These are phyloP conservation scores for Stropharia rugosoannulata DNA, from an alignment of 768 basidiomycete species.

Conservation along the genomic window DNA sequence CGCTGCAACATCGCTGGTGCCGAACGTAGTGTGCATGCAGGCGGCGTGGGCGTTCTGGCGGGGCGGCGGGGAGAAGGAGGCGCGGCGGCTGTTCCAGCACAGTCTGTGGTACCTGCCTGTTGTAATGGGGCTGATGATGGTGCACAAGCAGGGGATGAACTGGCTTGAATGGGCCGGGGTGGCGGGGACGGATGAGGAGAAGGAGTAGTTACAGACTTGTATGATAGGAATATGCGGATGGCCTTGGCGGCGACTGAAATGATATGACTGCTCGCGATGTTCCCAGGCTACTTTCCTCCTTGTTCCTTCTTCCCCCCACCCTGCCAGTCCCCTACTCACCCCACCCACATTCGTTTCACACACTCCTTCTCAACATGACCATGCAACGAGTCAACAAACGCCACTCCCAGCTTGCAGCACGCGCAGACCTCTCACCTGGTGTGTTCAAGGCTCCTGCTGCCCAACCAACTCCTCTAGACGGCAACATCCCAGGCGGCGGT, in stretches of 20 bases:
- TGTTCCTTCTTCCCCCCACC: constrained; percentile 13
- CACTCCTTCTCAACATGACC: constrained; percentile 16
- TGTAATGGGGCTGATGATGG: constrained; percentile 90
- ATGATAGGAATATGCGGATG: no score
- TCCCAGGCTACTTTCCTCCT: constrained; percentile 10
- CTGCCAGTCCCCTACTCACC: constrained; percentile 2
- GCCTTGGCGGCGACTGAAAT: constrained; percentile 16
- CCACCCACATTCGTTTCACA: constrained; percentile 22
- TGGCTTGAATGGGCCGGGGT: constrained; percentile 66
- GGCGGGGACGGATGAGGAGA: not conserved
- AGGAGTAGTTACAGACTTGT: no score
- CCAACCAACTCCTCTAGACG: not conserved
- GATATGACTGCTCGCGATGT: constrained; percentile 6
- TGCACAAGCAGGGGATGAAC: constrained; percentile 84
- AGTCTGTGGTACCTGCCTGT: constrained; percentile 91
- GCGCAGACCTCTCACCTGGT: not conserved
- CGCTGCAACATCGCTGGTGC: constrained; percentile 70
- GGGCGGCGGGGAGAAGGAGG: constrained; percentile 70
- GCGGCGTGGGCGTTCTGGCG: constrained; percentile 79
- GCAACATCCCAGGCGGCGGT: not conserved
- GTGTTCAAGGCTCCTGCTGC: not conserved
- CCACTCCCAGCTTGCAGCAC: constrained; percentile 23
- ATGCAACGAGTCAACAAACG: constrained; percentile 25
- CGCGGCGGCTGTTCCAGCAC: constrained; percentile 74
- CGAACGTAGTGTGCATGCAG: constrained; percentile 67